phyloP scores from a whole-genome alignment of 352 stramenopile species.

The Globisporangium rhizosaccharum region DNA sequence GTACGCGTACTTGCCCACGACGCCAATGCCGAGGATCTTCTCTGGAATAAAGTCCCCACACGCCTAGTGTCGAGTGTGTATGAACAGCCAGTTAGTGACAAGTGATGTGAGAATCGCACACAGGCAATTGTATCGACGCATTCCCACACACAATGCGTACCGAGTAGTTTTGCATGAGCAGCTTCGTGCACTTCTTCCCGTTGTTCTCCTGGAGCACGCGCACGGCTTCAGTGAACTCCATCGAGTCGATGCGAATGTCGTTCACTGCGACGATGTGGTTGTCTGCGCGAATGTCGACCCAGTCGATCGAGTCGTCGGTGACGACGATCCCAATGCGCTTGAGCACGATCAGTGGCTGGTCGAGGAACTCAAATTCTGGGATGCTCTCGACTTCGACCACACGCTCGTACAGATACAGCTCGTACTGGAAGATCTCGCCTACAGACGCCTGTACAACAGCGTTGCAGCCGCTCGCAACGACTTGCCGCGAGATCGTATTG shows the following conservation, averaged over 20 bases:
- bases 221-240: constrained; percentile 76
- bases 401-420: constrained; percentile 82
- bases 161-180: constrained; percentile 87
- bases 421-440: constrained; percentile 86
- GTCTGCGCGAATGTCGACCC: constrained; percentile 66
- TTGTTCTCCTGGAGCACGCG: constrained; percentile 84
- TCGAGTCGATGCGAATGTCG: constrained; percentile 79
- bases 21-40: constrained; percentile 77
- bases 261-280: constrained; percentile 88
- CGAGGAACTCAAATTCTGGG: constrained; percentile 82
- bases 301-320: constrained; percentile 71
- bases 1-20: constrained; percentile 78
- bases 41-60: constrained; percentile 85
- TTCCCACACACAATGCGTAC: constrained; percentile 12
- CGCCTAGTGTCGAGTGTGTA: constrained; percentile 18
- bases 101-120: background rate
- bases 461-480: constrained; percentile 84
- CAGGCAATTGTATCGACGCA: background rate
- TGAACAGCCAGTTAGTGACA: background rate
- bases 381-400: constrained; percentile 87
- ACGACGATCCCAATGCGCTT: constrained; percentile 81
- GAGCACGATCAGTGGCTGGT: constrained; percentile 80
- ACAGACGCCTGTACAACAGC: constrained; percentile 78
- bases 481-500: constrained; percentile 75
- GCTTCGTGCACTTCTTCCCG: constrained; percentile 77